phyloP scores from a whole-genome alignment of 2,329 filamentous ascomycete species.

The Scytalidium lignicola region DNA sequence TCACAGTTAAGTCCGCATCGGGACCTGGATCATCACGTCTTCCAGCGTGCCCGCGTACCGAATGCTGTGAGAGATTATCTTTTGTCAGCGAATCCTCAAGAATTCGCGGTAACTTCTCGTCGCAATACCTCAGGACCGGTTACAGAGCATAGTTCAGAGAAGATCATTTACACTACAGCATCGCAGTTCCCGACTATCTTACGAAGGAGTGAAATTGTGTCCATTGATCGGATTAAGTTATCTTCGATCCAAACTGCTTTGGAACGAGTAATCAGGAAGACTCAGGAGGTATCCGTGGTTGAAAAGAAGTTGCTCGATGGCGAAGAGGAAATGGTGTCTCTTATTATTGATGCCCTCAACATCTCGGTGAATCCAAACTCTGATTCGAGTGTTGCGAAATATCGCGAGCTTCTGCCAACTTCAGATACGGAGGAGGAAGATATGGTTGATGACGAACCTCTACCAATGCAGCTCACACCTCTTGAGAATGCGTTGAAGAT shows the following conservation, averaged over 20 bases:
- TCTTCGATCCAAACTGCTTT: conserved; percentile 80
- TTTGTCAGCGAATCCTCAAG: conserved; percentile 69
- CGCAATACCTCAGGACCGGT: conserved; percentile 65
- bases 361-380: conserved; percentile 70
- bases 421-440: conserved; percentile 30
- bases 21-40: conserved; percentile 76
- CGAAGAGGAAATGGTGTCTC: conserved; percentile 62
- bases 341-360: conserved; percentile 70
- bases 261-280: conserved; percentile 86
- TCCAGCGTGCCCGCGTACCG: conserved; percentile 79
- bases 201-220: conserved; percentile 77
- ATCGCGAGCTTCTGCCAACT: conserved; percentile 67
- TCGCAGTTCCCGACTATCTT: conserved; percentile 90
- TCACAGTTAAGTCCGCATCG: conserved; percentile 77
- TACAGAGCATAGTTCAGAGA: conserved; percentile 73
- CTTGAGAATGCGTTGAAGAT: conserved; percentile 78
- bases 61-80: conserved; percentile 83
- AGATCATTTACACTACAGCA: conserved; percentile 75
- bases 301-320: conserved; percentile 71
- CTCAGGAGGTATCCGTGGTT: conserved; percentile 71
- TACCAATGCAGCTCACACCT: conserved; percentile 38
- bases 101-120: conserved; percentile 72
- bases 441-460: conserved; percentile 41
- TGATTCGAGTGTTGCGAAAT: conserved; percentile 72
- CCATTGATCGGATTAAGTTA: conserved; percentile 56